Evolutionary conservation across 192 early-diverging fungal genomes (phyloP), one percentile per base, ranked within the genome.

Genomic region (Linnemannia hyalina): DNA sequence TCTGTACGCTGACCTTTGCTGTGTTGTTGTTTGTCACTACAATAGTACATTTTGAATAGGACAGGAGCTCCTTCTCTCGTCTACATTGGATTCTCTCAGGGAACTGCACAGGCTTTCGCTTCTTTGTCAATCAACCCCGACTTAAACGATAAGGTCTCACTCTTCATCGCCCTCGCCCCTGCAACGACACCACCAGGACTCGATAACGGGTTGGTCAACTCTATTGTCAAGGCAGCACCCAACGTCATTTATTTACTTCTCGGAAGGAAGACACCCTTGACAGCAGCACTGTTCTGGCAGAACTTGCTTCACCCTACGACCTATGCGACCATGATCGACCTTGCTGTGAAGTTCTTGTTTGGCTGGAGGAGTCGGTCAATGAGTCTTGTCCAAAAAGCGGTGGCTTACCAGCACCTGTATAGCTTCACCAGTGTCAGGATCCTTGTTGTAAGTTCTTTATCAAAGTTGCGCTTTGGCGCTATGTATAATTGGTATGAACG

Each of bases 1-100:
- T 15, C 32, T 1, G 3, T 26, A 0, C 46, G 29, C 52, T 23
- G 22, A 49, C 54, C 44, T 20, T 41, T 73, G 29, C 41, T 35
- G 44, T 38, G 6, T 49, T 54, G n/a, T 73, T 72, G 6, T 60
- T 49, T 41, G 46, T 20, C 23, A 71, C 70, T 41, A 29, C 42
- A 47, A 38, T 68, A 95, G 91, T 97, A 97, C 87, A 97, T 99
- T 70, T 89, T 99, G 63, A 89, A 91, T 42, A 92, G 90, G 42
- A 98, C 98, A 32, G 96, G 96, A 0, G 95, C 92, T 4, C 88
- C 90, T n/a, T 92, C 92, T 38, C 88, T 99, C 47, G 94, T 96
- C 2, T 99, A 98, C 88, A 95, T 99, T 77, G 98, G 98, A n/a
- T 99, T 98, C 79, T 97, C 97, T 49, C 98, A 99, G 89, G 98